Percentiles rank a stretch among this genome's conserved stretches.
Evolutionary conservation across 2,329 filamentous ascomycete species (phyloP).

Genomic region (Colletotrichum abscissum): DNA sequence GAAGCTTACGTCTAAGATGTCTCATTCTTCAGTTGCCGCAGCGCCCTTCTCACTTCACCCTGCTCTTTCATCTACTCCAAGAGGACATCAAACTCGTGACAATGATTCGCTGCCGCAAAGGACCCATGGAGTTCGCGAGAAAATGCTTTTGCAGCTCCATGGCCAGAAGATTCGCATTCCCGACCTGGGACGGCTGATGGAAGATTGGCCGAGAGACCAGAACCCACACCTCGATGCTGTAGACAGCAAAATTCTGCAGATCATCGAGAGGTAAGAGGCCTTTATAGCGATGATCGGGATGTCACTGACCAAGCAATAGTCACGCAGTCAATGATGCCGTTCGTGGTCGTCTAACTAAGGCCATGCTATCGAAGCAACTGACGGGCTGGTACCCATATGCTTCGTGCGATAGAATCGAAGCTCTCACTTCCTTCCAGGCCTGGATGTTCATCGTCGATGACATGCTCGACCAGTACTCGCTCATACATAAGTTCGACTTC

Average conservation of each 20-base stretch:
- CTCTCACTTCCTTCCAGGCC: constrained; percentile 25
- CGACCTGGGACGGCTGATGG: constrained; percentile 13
- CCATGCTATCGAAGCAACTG: constrained; percentile 25
- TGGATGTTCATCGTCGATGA: constrained; percentile 32
- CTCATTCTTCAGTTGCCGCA: background rate
- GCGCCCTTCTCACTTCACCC: background rate
- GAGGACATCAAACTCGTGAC: background rate
- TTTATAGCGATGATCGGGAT: background rate
- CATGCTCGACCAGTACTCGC: constrained; percentile 20
- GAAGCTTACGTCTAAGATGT: too few relatives aligned
- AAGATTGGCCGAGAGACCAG: constrained; percentile 16
- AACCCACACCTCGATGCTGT: constrained; percentile 11
- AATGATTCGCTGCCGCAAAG: too few relatives aligned
- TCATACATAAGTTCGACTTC: constrained; percentile 16
- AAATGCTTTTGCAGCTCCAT: constrained; percentile 20
- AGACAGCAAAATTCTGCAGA: constrained; percentile 12
- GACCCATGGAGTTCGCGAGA: background rate
- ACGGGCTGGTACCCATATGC: constrained; percentile 28
- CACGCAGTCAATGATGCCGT: constrained; percentile 25
- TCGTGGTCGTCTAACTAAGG: constrained; percentile 25
- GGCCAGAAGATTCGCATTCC: constrained; percentile 23
- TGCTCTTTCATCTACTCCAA: background rate
- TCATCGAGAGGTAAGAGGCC: constrained; percentile 12
- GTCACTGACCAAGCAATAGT: background rate
- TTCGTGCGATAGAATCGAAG: constrained; percentile 12